Evolutionary conservation across 495 filamentous ascomycete species (phyloP).

Genomic region (Jackrogersella minutella): DNA sequence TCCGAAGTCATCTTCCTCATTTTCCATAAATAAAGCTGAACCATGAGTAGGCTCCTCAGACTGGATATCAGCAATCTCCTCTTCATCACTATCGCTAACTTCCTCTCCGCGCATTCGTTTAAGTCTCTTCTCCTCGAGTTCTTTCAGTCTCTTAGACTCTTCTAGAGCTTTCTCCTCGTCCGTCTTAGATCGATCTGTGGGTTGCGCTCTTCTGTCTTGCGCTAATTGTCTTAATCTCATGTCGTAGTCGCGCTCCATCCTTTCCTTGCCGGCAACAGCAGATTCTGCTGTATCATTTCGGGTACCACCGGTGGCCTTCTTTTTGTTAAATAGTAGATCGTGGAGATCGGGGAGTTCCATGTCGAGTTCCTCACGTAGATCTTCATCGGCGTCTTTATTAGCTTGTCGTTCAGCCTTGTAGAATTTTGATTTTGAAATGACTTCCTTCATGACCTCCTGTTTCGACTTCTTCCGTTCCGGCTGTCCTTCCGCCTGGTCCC

Average conservation of each 20-base stretch:
- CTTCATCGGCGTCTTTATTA: conserved; percentile 92
- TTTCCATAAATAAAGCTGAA: conserved; percentile 45
- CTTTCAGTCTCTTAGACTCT: conserved; percentile 75
- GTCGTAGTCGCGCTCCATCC: conserved; percentile 80
- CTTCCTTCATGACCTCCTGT: conserved; percentile 94
- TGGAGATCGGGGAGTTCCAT: conserved; percentile 83
- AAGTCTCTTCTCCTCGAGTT: conserved; percentile 78
- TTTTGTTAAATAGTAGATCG: conserved; percentile 63
- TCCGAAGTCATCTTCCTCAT: conserved; percentile 62
- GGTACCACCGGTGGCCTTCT: conserved; percentile 29
- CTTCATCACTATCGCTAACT: conserved; percentile 53
- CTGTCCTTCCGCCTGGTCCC: conserved; percentile 59
- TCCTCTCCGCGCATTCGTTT: conserved; percentile 77
- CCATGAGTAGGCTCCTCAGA: conserved; percentile 26
- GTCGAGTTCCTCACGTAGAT: conserved; percentile 76
- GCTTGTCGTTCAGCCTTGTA: conserved; percentile 93
- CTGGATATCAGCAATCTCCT: conserved; percentile 41
- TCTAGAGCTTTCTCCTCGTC: conserved; percentile 84
- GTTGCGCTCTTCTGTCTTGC: conserved; percentile 80
- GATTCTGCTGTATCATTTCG: conserved; percentile 62
- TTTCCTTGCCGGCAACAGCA: conserved; percentile 67
- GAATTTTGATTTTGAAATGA: conserved; percentile 96
- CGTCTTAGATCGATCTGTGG: conserved; percentile 88
- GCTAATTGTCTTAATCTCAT: conserved; percentile 79
- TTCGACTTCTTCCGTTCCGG: conserved; percentile 89